Evolutionary conservation across 1,284 basidiomycete genomes (phyloP), one percentile per base, ranked within the genome.

Genomic region (Ganoderma multipileum): DNA sequence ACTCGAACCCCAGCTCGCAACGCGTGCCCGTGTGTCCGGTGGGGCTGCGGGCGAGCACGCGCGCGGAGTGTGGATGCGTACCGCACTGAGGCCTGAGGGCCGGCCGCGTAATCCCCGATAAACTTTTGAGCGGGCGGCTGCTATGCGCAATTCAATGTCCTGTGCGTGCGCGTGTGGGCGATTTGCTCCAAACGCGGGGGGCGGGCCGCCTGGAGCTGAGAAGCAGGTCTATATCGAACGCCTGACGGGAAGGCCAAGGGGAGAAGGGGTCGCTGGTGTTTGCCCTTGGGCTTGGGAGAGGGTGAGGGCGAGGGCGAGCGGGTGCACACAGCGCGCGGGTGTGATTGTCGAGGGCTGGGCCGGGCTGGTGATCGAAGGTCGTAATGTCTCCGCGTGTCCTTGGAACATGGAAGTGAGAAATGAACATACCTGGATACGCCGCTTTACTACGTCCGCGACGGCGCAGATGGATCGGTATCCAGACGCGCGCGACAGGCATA

Each of bases 61-160:
- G 47, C 47, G 63, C 28, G 44, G 20, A 42, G 54, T 39, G 52
- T 18, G 42, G 4, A 36, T 39, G 38, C 42, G 44, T 47, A 47
- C 44, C 20, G 44, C 44, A 47, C 44, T 9, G 20, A 47, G 47
- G 47, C n/a, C 44, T 9, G 20, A 47, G 47, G 47, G 47, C 23
- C 23, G 47, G 23, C 47, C 47, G 47, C 23, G 54, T 50, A 62
- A 66, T 57, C 50, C 62, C 65, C 65, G 66, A 30, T 59, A 62
- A 63, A 42, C 33, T 67, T 67, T 30, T 26, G 47, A 12, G 33
- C 28, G 30, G 9, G 52, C 61, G 44, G 52, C 52, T 30, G 28
- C 52, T 30, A 20, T 44, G 16, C 18, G 6, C 8, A 7, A 47
- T 47, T 47, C 44, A 47, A 47, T 47, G 52, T 54, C 30, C 28